These are phyloP conservation scores for Dipteronia sinensis DNA, from an alignment of 345 rosid genomes.

Conservation along the genomic window DNA sequence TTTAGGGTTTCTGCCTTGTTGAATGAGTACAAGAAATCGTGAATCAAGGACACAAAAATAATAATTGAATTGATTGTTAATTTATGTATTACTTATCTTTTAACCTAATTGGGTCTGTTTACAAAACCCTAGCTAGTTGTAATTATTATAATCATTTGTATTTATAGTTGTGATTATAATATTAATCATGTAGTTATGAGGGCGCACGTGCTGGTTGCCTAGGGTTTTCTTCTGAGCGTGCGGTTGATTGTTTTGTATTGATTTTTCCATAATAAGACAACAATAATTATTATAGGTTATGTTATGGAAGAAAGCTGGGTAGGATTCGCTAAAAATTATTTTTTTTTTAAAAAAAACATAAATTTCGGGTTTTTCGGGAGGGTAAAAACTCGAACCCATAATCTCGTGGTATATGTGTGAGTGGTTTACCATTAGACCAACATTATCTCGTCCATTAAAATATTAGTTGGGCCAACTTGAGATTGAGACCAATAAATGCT, in stretches of 20 bases:
- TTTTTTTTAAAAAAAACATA: no score
- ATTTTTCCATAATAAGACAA: background rate
- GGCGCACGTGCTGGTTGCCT: conserved; percentile 44
- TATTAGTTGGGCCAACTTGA: background rate
- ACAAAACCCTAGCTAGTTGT: background rate
- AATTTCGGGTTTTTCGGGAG: no score
- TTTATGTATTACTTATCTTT: background rate
- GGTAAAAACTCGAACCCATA: no score
- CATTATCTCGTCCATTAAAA: no score
- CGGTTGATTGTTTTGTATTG: conserved; percentile 3
- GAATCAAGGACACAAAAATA: conserved; percentile 31
- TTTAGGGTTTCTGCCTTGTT: conserved; percentile 32
- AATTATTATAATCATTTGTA: conserved; percentile 2
- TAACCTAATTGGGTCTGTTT: background rate
- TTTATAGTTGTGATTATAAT: conserved; percentile 26
- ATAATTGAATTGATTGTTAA: background rate
- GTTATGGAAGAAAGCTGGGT: background rate
- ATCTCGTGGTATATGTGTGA: no score
- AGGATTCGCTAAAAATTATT: background rate
- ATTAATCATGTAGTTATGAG: conserved; percentile 36
- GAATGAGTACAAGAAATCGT: conserved; percentile 38
- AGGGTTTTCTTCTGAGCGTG: conserved; percentile 32
- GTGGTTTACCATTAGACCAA: no score
- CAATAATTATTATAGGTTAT: background rate
- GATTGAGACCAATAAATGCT: background rate